A percentile compares a stretch with the other conserved stretches of the same genome.
These are phyloP conservation scores for Leccinum aurantiacum DNA, from an alignment of 768 basidiomycete genomes.

Conservation along the genomic window DNA sequence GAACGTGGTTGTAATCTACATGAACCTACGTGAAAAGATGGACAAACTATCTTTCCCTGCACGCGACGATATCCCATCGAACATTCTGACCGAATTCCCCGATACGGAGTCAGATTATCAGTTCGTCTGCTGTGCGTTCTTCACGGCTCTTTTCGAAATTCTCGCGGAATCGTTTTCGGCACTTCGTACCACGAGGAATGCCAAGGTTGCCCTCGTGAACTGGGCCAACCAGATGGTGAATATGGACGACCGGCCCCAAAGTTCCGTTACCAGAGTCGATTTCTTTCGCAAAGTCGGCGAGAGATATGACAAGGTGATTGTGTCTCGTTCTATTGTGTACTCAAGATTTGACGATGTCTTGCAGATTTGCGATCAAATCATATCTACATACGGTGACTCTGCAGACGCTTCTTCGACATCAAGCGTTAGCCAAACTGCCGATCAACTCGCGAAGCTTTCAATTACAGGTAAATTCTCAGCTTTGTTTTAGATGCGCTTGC, in stretches of 20 bases:
- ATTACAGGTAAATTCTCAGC: not conserved
- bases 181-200: not conserved
- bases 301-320: not conserved
- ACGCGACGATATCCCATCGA: not conserved
- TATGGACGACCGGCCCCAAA: not conserved
- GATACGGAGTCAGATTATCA: not conserved
- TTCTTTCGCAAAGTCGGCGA: not conserved
- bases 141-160: not conserved
- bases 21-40: not conserved
- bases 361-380: not conserved
- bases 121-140: not conserved
- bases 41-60: not conserved
- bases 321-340: not conserved
- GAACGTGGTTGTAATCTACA: not conserved
- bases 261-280: not conserved
- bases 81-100: not conserved
- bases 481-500: not conserved
- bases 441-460: not conserved
- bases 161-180: not conserved
- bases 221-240: not conserved
- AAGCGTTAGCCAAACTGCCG: not conserved
- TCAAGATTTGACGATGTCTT: not conserved
- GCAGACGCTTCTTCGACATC: not conserved
- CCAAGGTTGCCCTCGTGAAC: not conserved
- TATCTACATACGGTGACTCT: not conserved